A percentile compares a stretch with the other conserved stretches of the same genome.
phyloP scores from a whole-genome alignment of 805 yeast genomes.

The Lipomyces anomalus region DNA sequence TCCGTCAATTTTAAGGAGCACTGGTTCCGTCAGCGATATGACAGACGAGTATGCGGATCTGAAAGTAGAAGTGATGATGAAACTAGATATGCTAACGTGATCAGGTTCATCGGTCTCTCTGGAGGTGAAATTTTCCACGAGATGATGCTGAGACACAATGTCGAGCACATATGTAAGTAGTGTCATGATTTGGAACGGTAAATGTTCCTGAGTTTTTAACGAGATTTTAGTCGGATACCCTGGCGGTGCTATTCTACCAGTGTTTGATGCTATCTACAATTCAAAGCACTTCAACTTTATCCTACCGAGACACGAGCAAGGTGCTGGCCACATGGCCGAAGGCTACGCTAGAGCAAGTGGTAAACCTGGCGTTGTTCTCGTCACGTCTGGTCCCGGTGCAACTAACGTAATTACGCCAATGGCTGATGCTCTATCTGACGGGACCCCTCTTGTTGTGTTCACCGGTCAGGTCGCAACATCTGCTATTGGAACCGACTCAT shows the following conservation, averaged over 20 bases:
- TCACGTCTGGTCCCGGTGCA: conserved; percentile 99
- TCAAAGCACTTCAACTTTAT: conserved; percentile 84
- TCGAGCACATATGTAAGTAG: conserved; percentile 66
- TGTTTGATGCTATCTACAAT: conserved; percentile 92
- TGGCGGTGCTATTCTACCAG: conserved; percentile 98
- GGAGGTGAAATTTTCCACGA: conserved; percentile 99
- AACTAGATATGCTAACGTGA: too few relatives aligned
- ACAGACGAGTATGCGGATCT: too few relatives aligned
- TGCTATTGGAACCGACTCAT: conserved; percentile 96
- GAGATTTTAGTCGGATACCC: conserved; percentile 68
- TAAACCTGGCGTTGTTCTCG: conserved; percentile 95
- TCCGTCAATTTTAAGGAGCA: too few relatives aligned
- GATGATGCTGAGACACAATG: conserved; percentile 95
- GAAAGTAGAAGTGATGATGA: too few relatives aligned
- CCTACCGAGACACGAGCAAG: conserved; percentile 95
- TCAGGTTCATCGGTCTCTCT: conserved; percentile 90
- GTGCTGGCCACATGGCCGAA: conserved; percentile 99
- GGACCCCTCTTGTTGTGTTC: conserved; percentile 94
- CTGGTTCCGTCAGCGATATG: too few relatives aligned
- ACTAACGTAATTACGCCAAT: conserved; percentile 97
- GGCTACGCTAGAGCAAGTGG: conserved; percentile 96
- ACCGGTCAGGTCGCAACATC: conserved; percentile 95
- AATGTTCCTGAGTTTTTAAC: conserved; percentile 1
- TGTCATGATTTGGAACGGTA: neutral
- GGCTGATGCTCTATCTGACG: conserved; percentile 97